Evolutionary conservation across 1,284 basidiomycete species (phyloP), one percentile per base, ranked within the genome.

Genomic region (Cryptococcus sp.): DNA sequence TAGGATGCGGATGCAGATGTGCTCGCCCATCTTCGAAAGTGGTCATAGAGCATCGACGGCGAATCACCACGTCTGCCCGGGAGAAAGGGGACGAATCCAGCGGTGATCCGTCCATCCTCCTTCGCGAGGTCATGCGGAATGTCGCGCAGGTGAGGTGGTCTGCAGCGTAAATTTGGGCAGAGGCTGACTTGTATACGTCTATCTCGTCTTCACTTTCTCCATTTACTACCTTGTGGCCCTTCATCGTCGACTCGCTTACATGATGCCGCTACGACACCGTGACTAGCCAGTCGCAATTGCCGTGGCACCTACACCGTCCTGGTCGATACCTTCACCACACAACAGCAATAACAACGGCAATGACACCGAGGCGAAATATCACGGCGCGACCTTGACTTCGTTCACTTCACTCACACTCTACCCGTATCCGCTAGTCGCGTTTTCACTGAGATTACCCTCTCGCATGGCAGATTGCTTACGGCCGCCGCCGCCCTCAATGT

Each of bases 331-430:
- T 54, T 23, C 39, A 50, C 35, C 49, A 8, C 30, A 35, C 30
- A 35, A 13, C 4, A 2, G 13, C 13, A 35, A 35, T 8, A 8
- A 35, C 13, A 35, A 35, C 30, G 30, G 30, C 5, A 35, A 46
- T 16, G 53, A 46, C 16, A 35, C 42, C 19, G 53, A 46, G n/a
- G 57, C 61, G 27, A 55, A 57, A 55, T 79, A 77, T 54, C 92
- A 95, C 76, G 93, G 93, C 62, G 91, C 91, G 43, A 95, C 93
- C 0, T 82, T 96, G 43, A 94, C 93, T 5, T 94, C 92, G 0
- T 91, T 95, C 74, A 87, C 90, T 25, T 92, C 91, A n/a, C 86
- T 95, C 67, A 86, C 92, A 1, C 85, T 96, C 80, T 85, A 91
- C 67, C 93, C 93, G 1, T 80, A 87, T 66, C 91, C 93, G 0